phyloP scores from a whole-genome alignment of 305 asterid species.

The Fraxinus floribunda region DNA sequence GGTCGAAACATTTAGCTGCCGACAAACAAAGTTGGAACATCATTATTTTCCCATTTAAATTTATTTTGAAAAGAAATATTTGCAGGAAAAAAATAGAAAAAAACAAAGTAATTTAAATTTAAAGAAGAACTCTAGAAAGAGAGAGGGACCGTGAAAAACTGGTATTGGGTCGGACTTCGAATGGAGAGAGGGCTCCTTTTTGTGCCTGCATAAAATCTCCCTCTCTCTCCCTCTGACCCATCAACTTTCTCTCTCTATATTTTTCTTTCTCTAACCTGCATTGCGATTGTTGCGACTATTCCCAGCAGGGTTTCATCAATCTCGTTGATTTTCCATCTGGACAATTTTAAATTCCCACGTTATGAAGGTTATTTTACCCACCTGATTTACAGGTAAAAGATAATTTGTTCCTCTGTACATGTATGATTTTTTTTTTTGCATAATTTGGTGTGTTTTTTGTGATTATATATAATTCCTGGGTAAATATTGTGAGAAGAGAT shows the following conservation, averaged over 20 bases:
- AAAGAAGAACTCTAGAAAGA: constrained; percentile 5
- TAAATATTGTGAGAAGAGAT: constrained; percentile 2
- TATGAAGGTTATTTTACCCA: constrained; percentile 5
- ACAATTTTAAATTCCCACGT: constrained; percentile 26
- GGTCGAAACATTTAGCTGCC: neutral
- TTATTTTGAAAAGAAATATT: neutral
- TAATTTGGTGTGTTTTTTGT: neutral
- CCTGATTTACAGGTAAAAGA: constrained; percentile 29
- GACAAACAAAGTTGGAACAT: neutral
- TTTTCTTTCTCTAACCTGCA: constrained; percentile 30
- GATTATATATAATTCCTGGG: neutral
- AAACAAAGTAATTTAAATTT: neutral
- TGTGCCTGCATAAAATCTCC: constrained; percentile 15
- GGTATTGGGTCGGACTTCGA: constrained; percentile 14
- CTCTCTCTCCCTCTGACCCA: constrained; percentile 29
- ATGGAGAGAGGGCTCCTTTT: constrained; percentile 10
- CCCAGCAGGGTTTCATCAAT: constrained; percentile 33
- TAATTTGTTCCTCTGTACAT: neutral
- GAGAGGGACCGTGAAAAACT: constrained; percentile 37
- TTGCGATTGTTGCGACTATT: constrained; percentile 30
- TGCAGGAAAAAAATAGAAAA: neutral
- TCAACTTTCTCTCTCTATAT: constrained; percentile 14
- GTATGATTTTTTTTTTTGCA: neutral
- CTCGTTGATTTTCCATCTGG: constrained; percentile 22
- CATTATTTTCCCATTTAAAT: neutral